Base-by-base conservation (phyloP, 345 rosid genomes). In the Iberis pinnata region DNA sequence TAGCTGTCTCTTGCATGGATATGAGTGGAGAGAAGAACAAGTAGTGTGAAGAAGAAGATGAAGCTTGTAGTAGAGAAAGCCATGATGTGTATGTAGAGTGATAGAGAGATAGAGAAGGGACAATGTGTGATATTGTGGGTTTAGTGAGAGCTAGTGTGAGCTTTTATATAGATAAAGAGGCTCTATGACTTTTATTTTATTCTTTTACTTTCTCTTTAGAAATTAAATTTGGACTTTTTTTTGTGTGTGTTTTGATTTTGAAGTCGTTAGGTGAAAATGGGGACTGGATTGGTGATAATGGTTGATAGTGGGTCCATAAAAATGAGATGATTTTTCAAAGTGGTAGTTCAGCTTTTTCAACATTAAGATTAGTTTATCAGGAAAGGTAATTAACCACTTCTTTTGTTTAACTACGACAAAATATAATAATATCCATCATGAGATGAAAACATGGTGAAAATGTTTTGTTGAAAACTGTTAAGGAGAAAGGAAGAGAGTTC, bases 1-100 rank as follows among this genome's bases (percentile, higher is more conserved):
- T 53, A 60, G 63, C 70, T 64, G n/a, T 68, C 67, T 61, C 74
- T 72, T 13, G 70, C 76, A 33, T 65, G 71, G 58, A 50, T 62
- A 27, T 61, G 72, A 26, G 68, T 56, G 33, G 67, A 68, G 43
- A 68, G 55, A 53, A 49, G 64, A 51, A 12, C 53, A 26, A 68
- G 46, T 49, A 62, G 11, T 22, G 66, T 22, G 60, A 75, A 45
- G 63, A 61, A 52, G 70, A 71, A 7, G 45, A 57, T 13, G 44
- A 65, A 43, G 27, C 48, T 41, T 38, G 69, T 57, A 43, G 61
- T 57, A 59, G 71, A 58, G 58, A 58, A 48, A 56, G 74, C 71
- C 79, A 75, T 75, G 33, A 38, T 47, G 39, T 47, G 51, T 32
- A 5, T 43, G 42, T 18, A 16, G 58, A 53, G 40, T 52, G 56